These are phyloP conservation scores for Cercophora sp. DNA, from an alignment of 495 filamentous ascomycete genomes.

Conservation along the genomic window DNA sequence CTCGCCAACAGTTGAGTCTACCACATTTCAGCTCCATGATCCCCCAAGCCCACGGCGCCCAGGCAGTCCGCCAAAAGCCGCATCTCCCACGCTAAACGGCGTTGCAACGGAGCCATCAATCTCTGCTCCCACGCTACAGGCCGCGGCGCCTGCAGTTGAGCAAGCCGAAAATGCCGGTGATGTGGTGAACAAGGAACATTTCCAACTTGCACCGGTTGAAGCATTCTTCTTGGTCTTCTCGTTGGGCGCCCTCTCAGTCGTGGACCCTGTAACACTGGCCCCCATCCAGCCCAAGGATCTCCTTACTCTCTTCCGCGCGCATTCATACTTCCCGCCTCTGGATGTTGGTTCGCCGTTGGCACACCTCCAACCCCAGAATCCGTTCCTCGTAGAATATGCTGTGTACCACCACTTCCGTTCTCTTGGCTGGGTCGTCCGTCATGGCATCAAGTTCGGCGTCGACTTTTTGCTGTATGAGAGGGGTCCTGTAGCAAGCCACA, in stretches of 20 bases:
- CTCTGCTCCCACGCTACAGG: not conserved
- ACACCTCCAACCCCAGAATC: conserved; percentile 61
- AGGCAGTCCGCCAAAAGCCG: not conserved
- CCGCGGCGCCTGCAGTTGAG: not conserved
- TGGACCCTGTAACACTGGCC: conserved; percentile 49
- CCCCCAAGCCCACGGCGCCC: conserved; percentile 35
- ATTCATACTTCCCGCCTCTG: conserved; percentile 66
- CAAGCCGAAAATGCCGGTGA: conserved; percentile 8
- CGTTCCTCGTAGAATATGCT: conserved; percentile 80
- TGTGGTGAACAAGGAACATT: conserved; percentile 78
- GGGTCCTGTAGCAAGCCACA: conserved; percentile 91
- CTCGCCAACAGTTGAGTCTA: conserved; percentile 57
- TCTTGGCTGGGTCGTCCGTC: conserved; percentile 91
- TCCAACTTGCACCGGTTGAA: conserved; percentile 86
- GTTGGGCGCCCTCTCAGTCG: conserved; percentile 70
- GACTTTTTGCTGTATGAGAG: conserved; percentile 93
- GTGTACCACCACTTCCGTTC: conserved; percentile 97
- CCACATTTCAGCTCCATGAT: conserved; percentile 48
- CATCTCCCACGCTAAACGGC: no score
- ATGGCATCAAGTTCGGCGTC: conserved; percentile 90
- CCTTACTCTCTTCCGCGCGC: conserved; percentile 59
- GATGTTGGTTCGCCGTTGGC: conserved; percentile 12
- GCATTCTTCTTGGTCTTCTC: conserved; percentile 86
- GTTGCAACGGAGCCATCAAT: not conserved
- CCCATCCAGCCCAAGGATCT: conserved; percentile 51